A percentile compares a stretch with the other conserved stretches of the same genome.
phyloP scores from a whole-genome alignment of 495 filamentous ascomycete genomes.

The Penicillium silybi region DNA sequence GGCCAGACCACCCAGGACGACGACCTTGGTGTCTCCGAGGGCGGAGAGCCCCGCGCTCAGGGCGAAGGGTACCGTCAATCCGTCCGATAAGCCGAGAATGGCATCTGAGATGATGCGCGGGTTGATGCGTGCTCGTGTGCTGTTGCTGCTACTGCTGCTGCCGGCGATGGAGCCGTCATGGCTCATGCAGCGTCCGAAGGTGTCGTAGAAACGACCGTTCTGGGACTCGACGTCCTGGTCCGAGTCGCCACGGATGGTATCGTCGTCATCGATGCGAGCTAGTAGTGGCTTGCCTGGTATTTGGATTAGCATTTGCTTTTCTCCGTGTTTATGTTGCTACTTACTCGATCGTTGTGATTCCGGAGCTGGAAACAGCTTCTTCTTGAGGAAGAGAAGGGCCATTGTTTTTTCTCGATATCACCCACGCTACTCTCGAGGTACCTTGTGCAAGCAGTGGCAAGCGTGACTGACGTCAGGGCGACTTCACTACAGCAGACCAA shows the following conservation, averaged over 20 bases:
- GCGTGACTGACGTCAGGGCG: slow-evolving; percentile 8
- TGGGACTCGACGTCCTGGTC: slow-evolving; percentile 39
- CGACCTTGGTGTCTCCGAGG: slow-evolving; percentile 49
- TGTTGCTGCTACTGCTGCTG: slow-evolving; percentile 24
- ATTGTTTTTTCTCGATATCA: slow-evolving; percentile 22
- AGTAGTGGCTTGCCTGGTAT: slow-evolving; percentile 36
- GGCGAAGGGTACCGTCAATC: slow-evolving; percentile 56
- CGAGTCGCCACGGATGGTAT: slow-evolving; percentile 25
- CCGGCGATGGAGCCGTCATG: slow-evolving; percentile 25
- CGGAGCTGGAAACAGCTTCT: slow-evolving; percentile 36
- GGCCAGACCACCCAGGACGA: slow-evolving; percentile 52
- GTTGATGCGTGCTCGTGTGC: slow-evolving; percentile 39
- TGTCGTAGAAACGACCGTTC: slow-evolving; percentile 33
- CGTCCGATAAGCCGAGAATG: slow-evolving; percentile 57
- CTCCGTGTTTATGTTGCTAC: slow-evolving; percentile 2
- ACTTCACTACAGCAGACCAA: neutral
- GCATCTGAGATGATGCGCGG: slow-evolving; percentile 55
- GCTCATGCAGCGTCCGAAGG: slow-evolving; percentile 32
- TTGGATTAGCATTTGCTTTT: slow-evolving; percentile 1
- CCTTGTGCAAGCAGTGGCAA: slow-evolving; percentile 1
- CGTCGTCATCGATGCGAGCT: slow-evolving; percentile 25
- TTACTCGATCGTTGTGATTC: slow-evolving; percentile 17
- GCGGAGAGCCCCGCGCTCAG: slow-evolving; percentile 53
- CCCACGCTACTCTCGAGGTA: neutral
- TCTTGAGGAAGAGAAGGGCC: slow-evolving; percentile 42